Percentiles rank a stretch among this genome's conserved stretches.
These are phyloP conservation scores for Pestalotiopsis fici DNA, from an alignment of 2,329 filamentous ascomycete genomes.

Conservation along the genomic window DNA sequence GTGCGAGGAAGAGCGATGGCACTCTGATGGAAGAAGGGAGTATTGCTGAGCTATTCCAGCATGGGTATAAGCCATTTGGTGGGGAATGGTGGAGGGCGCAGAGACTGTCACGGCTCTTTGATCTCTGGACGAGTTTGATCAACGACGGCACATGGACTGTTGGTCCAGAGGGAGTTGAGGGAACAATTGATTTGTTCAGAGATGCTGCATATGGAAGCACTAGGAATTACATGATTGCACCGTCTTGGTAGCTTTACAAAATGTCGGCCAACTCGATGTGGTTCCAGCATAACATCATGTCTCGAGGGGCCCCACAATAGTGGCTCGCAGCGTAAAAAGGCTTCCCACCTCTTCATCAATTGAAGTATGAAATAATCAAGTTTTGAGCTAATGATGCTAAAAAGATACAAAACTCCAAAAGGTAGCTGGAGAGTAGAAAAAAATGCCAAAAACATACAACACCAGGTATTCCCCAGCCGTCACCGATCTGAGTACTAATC, in stretches of 20 bases:
- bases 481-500: background rate
- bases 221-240: conserved; percentile 20
- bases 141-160: conserved; percentile 26
- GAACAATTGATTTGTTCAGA: conserved; percentile 26
- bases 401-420: too few relatives aligned
- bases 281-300: too few relatives aligned
- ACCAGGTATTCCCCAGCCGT: background rate
- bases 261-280: too few relatives aligned
- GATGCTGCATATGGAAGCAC: conserved; percentile 20
- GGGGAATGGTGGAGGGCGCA: conserved; percentile 27
- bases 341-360: too few relatives aligned
- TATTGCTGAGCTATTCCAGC: conserved; percentile 29
- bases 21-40: conserved; percentile 14
- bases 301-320: too few relatives aligned
- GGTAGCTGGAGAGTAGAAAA: too few relatives aligned
- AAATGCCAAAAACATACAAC: background rate
- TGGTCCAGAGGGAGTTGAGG: conserved; percentile 24
- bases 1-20: conserved; percentile 28
- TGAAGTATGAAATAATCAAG: too few relatives aligned
- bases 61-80: conserved; percentile 33
- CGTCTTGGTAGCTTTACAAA: conserved; percentile 3
- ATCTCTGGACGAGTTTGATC: conserved; percentile 25
- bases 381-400: too few relatives aligned
- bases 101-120: conserved; percentile 24
- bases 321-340: too few relatives aligned